These are phyloP conservation scores for Amylostereum areolatum DNA, from an alignment of 1,284 basidiomycete species.

Conservation along the genomic window DNA sequence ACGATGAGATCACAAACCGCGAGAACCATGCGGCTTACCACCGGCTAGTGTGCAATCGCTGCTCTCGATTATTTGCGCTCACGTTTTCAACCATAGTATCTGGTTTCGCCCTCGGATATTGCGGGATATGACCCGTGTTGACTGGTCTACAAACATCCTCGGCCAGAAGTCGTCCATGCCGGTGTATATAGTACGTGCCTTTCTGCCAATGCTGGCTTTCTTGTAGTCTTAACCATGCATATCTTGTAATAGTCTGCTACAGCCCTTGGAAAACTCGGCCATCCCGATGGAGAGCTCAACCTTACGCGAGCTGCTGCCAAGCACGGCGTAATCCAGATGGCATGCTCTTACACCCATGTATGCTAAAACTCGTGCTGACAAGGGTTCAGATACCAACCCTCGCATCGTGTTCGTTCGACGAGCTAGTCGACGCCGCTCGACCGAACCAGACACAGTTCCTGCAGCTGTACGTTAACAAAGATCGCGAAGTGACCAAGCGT, in stretches of 20 bases:
- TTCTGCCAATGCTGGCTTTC: too few relatives aligned
- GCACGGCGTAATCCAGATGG: conserved; percentile 86
- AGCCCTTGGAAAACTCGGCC: conserved; percentile 87
- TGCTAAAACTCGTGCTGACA: background rate
- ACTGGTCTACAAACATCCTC: conserved; percentile 79
- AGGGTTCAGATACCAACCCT: conserved; percentile 58
- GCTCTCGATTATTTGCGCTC: background rate
- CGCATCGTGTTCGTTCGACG: conserved; percentile 86
- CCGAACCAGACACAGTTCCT: conserved; percentile 76
- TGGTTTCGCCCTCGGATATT: conserved; percentile 93
- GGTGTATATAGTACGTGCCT: conserved; percentile 53
- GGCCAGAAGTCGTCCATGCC: conserved; percentile 73
- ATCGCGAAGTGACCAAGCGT: conserved; percentile 74
- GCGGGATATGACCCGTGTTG: conserved; percentile 76
- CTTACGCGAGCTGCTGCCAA: conserved; percentile 82
- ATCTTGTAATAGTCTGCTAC: conserved; percentile 54
- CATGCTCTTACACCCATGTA: conserved; percentile 22
- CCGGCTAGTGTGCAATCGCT: conserved; percentile 35
- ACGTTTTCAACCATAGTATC: conserved; percentile 40
- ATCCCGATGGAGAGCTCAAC: conserved; percentile 88
- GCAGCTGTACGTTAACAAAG: conserved; percentile 86
- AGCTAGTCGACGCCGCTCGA: conserved; percentile 75
- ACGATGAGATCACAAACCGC: conserved; percentile 83
- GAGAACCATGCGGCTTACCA: conserved; percentile 90
- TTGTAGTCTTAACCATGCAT: background rate